Evolutionary conservation across 129 eudicot genomes (phyloP).

Genomic region (Mikania micrantha): DNA sequence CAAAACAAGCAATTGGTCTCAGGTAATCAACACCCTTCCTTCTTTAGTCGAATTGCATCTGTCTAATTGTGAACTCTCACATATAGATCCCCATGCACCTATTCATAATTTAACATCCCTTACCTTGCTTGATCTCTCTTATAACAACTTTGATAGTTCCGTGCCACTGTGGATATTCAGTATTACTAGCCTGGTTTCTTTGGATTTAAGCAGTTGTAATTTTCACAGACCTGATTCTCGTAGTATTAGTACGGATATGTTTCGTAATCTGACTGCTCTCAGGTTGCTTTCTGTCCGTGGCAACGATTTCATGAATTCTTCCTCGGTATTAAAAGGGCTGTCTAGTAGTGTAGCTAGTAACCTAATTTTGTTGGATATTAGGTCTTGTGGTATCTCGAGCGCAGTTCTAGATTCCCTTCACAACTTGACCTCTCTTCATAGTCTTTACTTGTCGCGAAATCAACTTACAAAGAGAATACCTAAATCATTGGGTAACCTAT

Average conservation of each 20-base stretch:
- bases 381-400: background rate
- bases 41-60: background rate
- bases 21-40: background rate
- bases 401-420: background rate
- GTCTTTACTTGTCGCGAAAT: background rate
- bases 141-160: background rate
- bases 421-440: conserved; percentile 8
- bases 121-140: background rate
- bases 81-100: background rate
- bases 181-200: background rate
- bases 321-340: background rate
- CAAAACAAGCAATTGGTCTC: background rate
- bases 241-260: background rate
- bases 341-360: background rate
- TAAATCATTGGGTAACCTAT: background rate
- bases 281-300: background rate
- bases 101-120: background rate
- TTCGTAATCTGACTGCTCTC: background rate
- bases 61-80: background rate
- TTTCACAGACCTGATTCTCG: background rate
- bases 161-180: background rate
- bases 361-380: background rate
- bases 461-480: conserved; percentile 3
- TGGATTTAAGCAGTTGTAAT: background rate
- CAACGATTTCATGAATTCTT: background rate